These are phyloP conservation scores for Austroboletus festivus DNA, from an alignment of 768 basidiomycete species.

Conservation along the genomic window DNA sequence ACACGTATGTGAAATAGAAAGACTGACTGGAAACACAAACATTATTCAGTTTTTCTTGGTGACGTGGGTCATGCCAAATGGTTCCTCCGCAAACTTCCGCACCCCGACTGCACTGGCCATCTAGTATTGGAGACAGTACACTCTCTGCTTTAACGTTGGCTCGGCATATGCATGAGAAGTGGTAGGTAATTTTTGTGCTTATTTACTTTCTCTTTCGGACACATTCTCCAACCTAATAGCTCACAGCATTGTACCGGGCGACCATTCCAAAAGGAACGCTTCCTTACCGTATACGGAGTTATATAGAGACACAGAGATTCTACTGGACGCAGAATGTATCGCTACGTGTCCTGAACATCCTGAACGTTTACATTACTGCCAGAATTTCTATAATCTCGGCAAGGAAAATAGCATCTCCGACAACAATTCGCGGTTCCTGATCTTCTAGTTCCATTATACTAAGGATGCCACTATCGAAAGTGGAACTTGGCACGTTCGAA, in stretches of 20 bases:
- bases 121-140: slow-evolving; percentile 24
- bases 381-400: neutral
- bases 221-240: slow-evolving; percentile 13
- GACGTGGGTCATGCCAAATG: slow-evolving; percentile 7
- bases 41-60: too few species aligned
- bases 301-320: slow-evolving; percentile 18
- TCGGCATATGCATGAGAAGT: slow-evolving; percentile 45
- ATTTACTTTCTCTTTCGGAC: slow-evolving; percentile 13
- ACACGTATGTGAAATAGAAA: too few species aligned
- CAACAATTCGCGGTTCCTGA: too few species aligned
- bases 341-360: slow-evolving; percentile 36
- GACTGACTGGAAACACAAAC: too few species aligned
- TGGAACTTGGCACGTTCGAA: too few species aligned
- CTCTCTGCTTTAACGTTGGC: slow-evolving; percentile 41
- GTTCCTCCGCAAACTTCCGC: slow-evolving; percentile 21
- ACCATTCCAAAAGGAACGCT: slow-evolving; percentile 34
- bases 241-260: slow-evolving; percentile 30
- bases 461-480: too few species aligned
- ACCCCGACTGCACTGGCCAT: slow-evolving; percentile 24
- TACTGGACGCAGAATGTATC: slow-evolving; percentile 31
- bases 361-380: slow-evolving; percentile 41
- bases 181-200: slow-evolving; percentile 25
- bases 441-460: too few species aligned
- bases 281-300: slow-evolving; percentile 30
- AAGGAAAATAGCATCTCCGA: too few species aligned